Evolutionary conservation across 2,329 filamentous ascomycete species (phyloP).

Genomic region (Colletotrichum chlorophyti): DNA sequence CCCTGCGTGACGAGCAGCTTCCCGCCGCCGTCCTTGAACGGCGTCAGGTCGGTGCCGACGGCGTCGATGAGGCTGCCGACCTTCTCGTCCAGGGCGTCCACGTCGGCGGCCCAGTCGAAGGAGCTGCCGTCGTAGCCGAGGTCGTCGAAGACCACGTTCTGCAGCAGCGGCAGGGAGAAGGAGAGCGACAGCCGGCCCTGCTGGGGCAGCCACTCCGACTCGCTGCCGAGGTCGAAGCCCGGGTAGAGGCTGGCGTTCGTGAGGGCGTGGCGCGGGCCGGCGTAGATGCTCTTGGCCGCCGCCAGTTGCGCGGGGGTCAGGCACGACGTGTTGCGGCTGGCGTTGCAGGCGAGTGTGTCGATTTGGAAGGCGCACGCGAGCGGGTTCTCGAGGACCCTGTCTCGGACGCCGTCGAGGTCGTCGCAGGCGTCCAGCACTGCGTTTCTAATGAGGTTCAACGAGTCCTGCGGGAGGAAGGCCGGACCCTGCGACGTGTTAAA

Average conservation of each 20-base stretch:
- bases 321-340: not conserved
- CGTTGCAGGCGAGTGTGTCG: not conserved
- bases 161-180: conserved; percentile 17
- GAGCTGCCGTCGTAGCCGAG: conserved; percentile 8
- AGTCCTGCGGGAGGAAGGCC: not conserved
- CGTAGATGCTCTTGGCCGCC: not conserved
- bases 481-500: not conserved
- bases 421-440: conserved; percentile 6
- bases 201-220: conserved; percentile 12
- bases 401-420: not conserved
- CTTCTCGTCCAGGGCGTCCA: conserved; percentile 6
- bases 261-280: not conserved
- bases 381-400: conserved; percentile 17
- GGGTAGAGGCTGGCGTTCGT: conserved; percentile 6
- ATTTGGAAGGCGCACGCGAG: conserved; percentile 4
- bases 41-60: conserved; percentile 9
- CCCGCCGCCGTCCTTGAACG: not conserved
- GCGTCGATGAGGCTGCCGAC: conserved; percentile 9
- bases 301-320: not conserved
- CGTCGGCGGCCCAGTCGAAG: conserved; percentile 5
- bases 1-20: conserved; percentile 10
- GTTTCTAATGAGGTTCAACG: not conserved
- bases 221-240: conserved; percentile 11
- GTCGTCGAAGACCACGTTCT: conserved; percentile 20
- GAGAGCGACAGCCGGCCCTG: conserved; percentile 7